Percentiles rank a stretch among this genome's conserved stretches.
Evolutionary conservation across 2,329 filamentous ascomycete species (phyloP).

Genomic region (Botrytis tulipae): DNA sequence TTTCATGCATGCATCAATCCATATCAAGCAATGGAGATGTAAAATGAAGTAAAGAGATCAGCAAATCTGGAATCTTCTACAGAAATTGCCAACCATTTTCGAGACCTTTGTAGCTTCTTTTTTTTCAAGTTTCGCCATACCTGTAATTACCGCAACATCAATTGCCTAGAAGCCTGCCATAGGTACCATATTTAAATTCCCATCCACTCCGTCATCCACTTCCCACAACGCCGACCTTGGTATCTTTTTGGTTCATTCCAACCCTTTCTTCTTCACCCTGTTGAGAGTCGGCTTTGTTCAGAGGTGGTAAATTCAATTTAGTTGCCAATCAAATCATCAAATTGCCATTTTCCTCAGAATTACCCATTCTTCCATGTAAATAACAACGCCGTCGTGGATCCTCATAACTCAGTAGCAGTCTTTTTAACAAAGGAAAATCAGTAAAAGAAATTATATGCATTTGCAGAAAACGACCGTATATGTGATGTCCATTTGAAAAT

Average conservation of each 20-base stretch:
- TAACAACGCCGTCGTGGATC: background rate
- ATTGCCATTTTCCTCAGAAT: background rate
- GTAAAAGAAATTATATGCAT: background rate
- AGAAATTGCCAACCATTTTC: conserved; percentile 4
- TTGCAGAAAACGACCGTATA: background rate
- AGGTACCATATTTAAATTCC: background rate
- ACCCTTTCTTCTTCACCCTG: background rate
- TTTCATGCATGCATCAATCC: conserved; percentile 2
- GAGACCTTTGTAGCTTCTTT: background rate
- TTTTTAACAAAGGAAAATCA: background rate
- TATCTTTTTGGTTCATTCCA: background rate
- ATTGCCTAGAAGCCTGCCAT: background rate
- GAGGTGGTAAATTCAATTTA: background rate
- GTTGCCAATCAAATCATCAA: conserved; percentile 2
- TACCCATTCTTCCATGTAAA: background rate
- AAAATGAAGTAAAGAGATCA: background rate
- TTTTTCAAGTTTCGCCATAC: background rate
- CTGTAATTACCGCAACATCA: background rate
- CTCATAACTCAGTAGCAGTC: background rate
- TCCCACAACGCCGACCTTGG: background rate
- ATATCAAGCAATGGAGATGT: background rate
- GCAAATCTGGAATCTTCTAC: background rate
- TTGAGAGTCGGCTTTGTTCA: background rate
- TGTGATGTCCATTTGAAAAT: background rate
- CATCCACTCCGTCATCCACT: background rate